A percentile compares a stretch with the other conserved stretches of the same genome.
Evolutionary conservation across 2,329 filamentous ascomycete genomes (phyloP).

Genomic region (Fusarium tjaetaba): DNA sequence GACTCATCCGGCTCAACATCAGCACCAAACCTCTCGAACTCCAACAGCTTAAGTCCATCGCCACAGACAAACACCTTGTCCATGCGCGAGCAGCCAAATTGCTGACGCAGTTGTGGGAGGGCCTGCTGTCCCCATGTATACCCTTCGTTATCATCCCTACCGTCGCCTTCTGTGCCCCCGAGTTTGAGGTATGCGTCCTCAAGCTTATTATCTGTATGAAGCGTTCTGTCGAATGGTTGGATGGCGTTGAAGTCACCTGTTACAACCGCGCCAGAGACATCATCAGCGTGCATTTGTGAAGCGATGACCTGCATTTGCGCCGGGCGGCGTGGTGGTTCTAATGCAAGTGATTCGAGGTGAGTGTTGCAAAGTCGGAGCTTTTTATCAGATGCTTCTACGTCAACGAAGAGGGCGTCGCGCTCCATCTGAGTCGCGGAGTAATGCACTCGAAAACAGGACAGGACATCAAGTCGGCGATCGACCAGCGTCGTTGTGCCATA

Average conservation of each 20-base stretch:
- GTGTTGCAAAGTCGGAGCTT: constrained; percentile 63
- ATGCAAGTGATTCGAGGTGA: constrained; percentile 65
- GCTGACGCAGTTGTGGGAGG: constrained; percentile 49
- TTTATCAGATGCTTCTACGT: constrained; percentile 40
- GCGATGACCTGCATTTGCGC: constrained; percentile 58
- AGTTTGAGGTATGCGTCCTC: constrained; percentile 63
- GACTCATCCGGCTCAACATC: constrained; percentile 47
- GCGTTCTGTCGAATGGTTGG: constrained; percentile 59
- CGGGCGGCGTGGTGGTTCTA: constrained; percentile 59
- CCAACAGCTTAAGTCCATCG: constrained; percentile 22
- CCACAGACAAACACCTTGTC: constrained; percentile 63
- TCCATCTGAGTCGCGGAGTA: constrained; percentile 60
- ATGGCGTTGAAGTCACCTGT: constrained; percentile 70
- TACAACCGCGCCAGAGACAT: constrained; percentile 54
- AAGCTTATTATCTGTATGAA: constrained; percentile 59
- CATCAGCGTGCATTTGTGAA: constrained; percentile 51
- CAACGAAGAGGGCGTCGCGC: constrained; percentile 66
- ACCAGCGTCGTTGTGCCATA: constrained; percentile 66
- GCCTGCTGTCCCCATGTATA: constrained; percentile 69
- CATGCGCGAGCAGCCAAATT: constrained; percentile 62
- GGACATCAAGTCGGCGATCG: constrained; percentile 56
- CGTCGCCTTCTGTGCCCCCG: constrained; percentile 61
- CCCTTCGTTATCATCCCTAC: constrained; percentile 47
- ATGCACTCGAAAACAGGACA: constrained; percentile 59
- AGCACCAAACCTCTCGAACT: constrained; percentile 58